Conservation (phyloP, 495 filamentous ascomycete species). For the Eremomyces bilateralis region DNA sequence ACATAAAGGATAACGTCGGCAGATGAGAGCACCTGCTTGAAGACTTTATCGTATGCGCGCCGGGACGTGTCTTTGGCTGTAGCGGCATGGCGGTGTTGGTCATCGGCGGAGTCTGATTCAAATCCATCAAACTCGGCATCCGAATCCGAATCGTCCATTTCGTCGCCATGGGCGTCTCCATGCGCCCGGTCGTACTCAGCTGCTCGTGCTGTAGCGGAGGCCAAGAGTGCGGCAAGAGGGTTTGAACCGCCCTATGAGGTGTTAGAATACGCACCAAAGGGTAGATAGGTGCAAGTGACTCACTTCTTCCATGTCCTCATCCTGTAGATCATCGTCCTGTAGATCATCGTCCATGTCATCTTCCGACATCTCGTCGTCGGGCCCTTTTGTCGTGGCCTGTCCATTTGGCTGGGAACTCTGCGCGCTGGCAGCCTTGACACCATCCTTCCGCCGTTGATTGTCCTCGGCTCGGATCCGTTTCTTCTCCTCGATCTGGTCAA, state of each 20-base stretch:
- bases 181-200: constrained; percentile 46
- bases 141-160: constrained; percentile 26
- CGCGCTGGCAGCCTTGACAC: constrained; percentile 32
- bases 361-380: constrained; percentile 22
- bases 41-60: constrained; percentile 80
- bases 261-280: constrained; percentile 15
- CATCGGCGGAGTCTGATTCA: constrained; percentile 13
- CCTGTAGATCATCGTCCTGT: constrained; percentile 16
- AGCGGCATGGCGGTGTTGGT: constrained; percentile 11
- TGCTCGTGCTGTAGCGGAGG: constrained; percentile 72
- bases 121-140: constrained; percentile 21
- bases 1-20: constrained; percentile 90
- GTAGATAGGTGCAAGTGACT: background rate
- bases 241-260: constrained; percentile 42
- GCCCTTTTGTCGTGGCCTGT: constrained; percentile 11
- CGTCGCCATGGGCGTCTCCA: constrained; percentile 25
- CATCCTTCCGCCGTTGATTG: constrained; percentile 39
- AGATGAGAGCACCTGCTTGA: constrained; percentile 77
- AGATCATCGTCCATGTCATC: constrained; percentile 28
- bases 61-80: constrained; percentile 43
- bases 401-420: constrained; percentile 21
- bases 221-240: constrained; percentile 83
- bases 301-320: constrained; percentile 20
- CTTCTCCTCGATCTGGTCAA: constrained; percentile 83
- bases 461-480: constrained; percentile 65